phyloP scores from a whole-genome alignment of 2,329 filamentous ascomycete species.

The Colletotrichum tropicale region DNA sequence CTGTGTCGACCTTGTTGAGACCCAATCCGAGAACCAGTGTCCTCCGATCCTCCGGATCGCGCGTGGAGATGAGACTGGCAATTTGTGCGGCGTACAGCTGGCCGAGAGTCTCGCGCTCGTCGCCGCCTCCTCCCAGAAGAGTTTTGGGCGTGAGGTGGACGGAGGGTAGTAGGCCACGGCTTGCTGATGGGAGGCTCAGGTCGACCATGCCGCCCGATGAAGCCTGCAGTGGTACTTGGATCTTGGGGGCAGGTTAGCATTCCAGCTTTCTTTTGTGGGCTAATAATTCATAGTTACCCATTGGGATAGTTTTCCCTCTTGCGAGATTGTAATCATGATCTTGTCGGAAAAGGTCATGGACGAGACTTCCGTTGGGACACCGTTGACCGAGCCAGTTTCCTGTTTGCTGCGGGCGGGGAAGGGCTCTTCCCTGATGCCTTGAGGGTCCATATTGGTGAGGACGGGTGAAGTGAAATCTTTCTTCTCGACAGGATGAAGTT shows the following conservation, averaged over 20 bases:
- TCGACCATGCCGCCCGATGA: slow-evolving; percentile 69
- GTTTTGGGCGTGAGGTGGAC: slow-evolving; percentile 85
- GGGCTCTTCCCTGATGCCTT: slow-evolving; percentile 51
- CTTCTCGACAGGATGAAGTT: neutral
- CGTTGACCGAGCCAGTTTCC: slow-evolving; percentile 67
- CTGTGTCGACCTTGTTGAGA: slow-evolving; percentile 52
- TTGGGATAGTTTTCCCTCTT: slow-evolving; percentile 84
- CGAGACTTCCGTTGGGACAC: slow-evolving; percentile 73
- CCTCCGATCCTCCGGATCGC: slow-evolving; percentile 67
- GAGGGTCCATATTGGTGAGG: slow-evolving; percentile 39
- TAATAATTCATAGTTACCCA: slow-evolving; percentile 69
- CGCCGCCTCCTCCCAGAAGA: slow-evolving; percentile 80
- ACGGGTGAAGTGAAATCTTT: neutral
- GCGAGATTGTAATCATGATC: slow-evolving; percentile 87
- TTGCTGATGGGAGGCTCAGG: slow-evolving; percentile 55
- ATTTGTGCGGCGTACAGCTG: slow-evolving; percentile 91
- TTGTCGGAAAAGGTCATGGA: slow-evolving; percentile 83
- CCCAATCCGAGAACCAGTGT: slow-evolving; percentile 68
- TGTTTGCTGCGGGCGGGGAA: slow-evolving; percentile 72
- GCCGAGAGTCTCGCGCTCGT: slow-evolving; percentile 80
- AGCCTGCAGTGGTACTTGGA: slow-evolving; percentile 79
- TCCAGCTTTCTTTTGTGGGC: slow-evolving; percentile 10
- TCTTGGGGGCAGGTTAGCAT: slow-evolving; percentile 44
- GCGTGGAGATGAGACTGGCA: slow-evolving; percentile 77
- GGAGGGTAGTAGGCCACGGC: slow-evolving; percentile 69